Base-by-base conservation (phyloP, 805 yeast genomes). In the Metschnikowia hibisci region DNA sequence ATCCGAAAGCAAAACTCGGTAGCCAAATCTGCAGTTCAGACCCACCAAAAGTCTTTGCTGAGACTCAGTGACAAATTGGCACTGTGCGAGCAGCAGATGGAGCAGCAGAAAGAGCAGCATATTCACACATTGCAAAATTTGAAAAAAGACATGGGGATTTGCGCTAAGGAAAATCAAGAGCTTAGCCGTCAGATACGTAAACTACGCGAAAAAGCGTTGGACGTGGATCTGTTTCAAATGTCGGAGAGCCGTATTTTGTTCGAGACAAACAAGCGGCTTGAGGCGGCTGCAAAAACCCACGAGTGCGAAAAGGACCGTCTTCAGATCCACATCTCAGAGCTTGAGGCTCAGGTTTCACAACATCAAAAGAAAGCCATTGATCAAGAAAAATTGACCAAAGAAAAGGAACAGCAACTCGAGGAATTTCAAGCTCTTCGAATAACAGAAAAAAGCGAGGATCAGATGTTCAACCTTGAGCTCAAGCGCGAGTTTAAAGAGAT, bases 191-290 rank as follows among this genome's bases (percentile, higher is more conserved):
- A 44, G 27, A 20, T 47, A n/a, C 23, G 34, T 2, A 25, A 16
- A 11, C 30, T 40, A 8, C 42, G 36, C 23, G 28, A 39, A n/a
- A 40, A 42, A 25, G 32, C 47, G 8, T 10, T 16, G 16, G 46
- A 41, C 1, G 32, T 44, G 32, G 41, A 41, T 12, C 27, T n/a
- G 7, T 47, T 47, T 16, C 47, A 44, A 13, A 44, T 38, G 14
- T 37, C 43, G 10, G 51, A 47, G 20, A 34, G 26, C 29, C n/a
- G 14, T 2, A 15, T 34, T 15, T 33, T 44, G 26, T 37, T 28
- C 13, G 43, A 41, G 12, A 39, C 45, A 15, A 29, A 10, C 20
- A 23, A n/a, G 4, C 34, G 31, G 23, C 39, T 35, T n/a, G 39
- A 35, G 10, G 25, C 39, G 18, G 39, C 31, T 27, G 39, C 39